These are phyloP conservation scores for Oidiodendron maius DNA, from an alignment of 495 filamentous ascomycete species.

Conservation along the genomic window DNA sequence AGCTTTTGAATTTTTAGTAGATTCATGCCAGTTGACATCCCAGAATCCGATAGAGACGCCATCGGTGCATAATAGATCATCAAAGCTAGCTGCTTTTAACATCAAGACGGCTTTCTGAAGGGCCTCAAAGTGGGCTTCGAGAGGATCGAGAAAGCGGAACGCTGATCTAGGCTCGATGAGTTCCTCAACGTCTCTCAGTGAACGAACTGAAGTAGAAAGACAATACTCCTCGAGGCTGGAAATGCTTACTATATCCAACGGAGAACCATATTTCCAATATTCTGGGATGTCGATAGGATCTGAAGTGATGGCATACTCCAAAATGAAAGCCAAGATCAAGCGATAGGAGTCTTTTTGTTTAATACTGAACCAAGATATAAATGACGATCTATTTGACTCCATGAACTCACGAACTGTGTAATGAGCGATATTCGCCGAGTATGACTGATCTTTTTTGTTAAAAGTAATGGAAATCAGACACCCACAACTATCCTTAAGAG, in stretches of 20 bases:
- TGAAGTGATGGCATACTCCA: conserved; percentile 1
- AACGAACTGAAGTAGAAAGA: background rate
- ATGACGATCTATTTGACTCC: conserved; percentile 2
- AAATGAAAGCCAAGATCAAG: background rate
- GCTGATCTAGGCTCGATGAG: conserved; percentile 5
- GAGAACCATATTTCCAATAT: background rate
- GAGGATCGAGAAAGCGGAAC: conserved; percentile 5
- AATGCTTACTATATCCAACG: conserved; percentile 1
- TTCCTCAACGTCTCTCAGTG: conserved; percentile 1
- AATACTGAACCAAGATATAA: background rate
- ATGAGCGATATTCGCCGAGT: background rate
- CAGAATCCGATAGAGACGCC: background rate
- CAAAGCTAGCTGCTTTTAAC: background rate
- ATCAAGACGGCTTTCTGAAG: background rate
- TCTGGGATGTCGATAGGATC: background rate
- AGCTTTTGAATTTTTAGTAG: conserved; percentile 1
- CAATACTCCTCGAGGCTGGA: conserved; percentile 2
- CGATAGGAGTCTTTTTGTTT: background rate
- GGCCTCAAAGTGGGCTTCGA: background rate
- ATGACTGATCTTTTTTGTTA: background rate
- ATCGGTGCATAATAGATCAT: background rate
- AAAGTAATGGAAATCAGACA: conserved; percentile 2
- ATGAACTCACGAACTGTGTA: conserved; percentile 4
- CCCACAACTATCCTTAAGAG: conserved; percentile 1
- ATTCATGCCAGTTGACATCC: background rate